Evolutionary conservation across 352 stramenopile genomes (phyloP).

Genomic region (Blastocystis sp.): DNA sequence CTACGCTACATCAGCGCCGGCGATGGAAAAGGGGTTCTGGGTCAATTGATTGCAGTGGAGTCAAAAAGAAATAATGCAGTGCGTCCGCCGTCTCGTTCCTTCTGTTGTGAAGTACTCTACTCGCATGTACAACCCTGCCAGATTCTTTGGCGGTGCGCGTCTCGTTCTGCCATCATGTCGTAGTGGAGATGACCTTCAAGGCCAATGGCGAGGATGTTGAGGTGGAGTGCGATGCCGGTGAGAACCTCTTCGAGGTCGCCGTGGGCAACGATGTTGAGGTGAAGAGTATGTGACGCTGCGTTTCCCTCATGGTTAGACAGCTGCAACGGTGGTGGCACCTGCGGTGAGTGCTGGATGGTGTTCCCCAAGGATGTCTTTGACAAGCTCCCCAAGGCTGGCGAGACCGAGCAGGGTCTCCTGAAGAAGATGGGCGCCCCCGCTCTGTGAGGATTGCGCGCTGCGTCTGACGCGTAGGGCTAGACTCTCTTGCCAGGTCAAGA

Average conservation of each 20-base stretch:
- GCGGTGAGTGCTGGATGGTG: constrained; percentile 54
- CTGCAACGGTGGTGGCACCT: constrained; percentile 53
- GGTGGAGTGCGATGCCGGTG: constrained; percentile 48
- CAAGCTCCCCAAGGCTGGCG: constrained; percentile 63
- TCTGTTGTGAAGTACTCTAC: constrained; percentile 25
- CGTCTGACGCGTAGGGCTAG: constrained; percentile 39
- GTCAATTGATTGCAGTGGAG: not conserved
- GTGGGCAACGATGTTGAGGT: constrained; percentile 67
- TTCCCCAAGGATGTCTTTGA: constrained; percentile 67
- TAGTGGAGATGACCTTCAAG: constrained; percentile 68
- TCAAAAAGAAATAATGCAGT: constrained; percentile 38
- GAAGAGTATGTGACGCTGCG: constrained; percentile 27
- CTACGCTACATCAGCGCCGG: not conserved
- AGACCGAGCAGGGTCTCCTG: constrained; percentile 47
- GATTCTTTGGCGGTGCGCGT: constrained; percentile 43
- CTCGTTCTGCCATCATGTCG: not conserved
- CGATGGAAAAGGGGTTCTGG: not conserved
- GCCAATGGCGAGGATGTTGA: constrained; percentile 60
- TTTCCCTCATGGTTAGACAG: constrained; percentile 22
- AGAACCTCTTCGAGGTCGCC: constrained; percentile 61
- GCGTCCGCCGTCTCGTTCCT: constrained; percentile 12
- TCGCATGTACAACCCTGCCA: constrained; percentile 23
- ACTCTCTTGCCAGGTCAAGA: constrained; percentile 60
- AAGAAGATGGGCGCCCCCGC: constrained; percentile 57
- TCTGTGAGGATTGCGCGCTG: not conserved